Evolutionary conservation across 768 basidiomycete species (phyloP).

Genomic region (Pleurotus djamor): DNA sequence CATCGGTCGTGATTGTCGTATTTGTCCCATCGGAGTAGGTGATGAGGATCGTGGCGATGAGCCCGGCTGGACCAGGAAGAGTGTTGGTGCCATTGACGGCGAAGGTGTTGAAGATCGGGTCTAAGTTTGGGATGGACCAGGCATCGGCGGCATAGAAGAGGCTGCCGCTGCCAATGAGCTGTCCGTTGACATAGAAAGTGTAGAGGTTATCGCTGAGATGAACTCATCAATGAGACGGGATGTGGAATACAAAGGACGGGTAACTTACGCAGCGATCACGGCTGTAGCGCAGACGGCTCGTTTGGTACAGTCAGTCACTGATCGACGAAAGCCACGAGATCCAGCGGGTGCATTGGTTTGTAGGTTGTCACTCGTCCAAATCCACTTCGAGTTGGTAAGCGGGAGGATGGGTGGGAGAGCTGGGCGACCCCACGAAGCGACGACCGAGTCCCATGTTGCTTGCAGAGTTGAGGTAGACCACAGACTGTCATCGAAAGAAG

Average conservation of each 20-base stretch:
- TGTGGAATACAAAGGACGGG: background rate
- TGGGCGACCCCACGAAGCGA: background rate
- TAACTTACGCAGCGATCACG: background rate
- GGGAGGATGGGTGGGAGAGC: conserved; percentile 1
- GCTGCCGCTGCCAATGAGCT: background rate
- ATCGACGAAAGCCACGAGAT: background rate
- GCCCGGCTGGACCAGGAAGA: background rate
- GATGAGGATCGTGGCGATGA: background rate
- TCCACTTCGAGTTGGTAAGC: conserved; percentile 1
- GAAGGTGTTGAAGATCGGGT: background rate
- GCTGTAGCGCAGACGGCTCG: conserved; percentile 3
- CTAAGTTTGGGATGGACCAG: background rate
- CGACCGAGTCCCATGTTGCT: background rate
- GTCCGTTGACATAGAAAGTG: conserved; percentile 26
- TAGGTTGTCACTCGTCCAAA: conserved; percentile 1
- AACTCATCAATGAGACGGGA: background rate
- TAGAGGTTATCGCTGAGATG: conserved; percentile 25
- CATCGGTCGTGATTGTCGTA: background rate
- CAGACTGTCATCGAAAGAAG: background rate
- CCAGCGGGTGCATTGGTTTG: background rate
- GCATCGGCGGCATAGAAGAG: background rate
- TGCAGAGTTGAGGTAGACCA: background rate
- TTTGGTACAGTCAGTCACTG: background rate
- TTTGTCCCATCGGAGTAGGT: background rate
- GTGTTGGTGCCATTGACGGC: background rate